Evolutionary conservation across 305 asterid species (phyloP), one percentile per base, ranked within the genome.

Genomic region (Solanum hybrid): DNA sequence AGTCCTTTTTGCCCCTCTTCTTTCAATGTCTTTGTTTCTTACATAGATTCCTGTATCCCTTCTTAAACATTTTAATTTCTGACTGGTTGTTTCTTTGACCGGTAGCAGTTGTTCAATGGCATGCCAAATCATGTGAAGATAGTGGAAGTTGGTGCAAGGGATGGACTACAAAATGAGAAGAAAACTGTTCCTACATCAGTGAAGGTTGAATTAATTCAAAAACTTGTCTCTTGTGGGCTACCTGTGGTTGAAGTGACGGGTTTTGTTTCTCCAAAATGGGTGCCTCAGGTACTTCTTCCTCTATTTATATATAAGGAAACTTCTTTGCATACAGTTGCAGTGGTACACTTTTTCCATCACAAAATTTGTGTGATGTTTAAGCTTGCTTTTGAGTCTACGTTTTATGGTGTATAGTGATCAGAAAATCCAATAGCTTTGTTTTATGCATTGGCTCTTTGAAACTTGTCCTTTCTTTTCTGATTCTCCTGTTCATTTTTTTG

Each of bases 261-360:
- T 91, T 97, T 97, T 89, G 99, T 97, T 87, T 97, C 99, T 4
- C 99, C 99, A 73, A 96, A 95, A 91, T 96, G 99, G 99, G 99
- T 97, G 35, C 99, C 99, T 82, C 99, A 97, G 99, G 99, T 97
- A 93, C 92, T 80, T 56, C 89, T 88, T 31, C 60, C 64, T 75
- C 88, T 71, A 71, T 71, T 36, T 34, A 36, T 45, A 22, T 19
- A 34, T 1, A 69, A 22, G 86, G 37, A 88, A 90, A 81, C 35
- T 24, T 11, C 42, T 37, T 26, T 56, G 87, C 42, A 7, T 38
- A 38, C 34, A 24, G 31, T 80, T 38, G n/a, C 69, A 0, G 66
- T 12, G 13, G 66, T 24, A 38, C n/a, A 24, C 86, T 26, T 78
- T 78, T 37, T 24, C 66, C 42, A 40, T 80, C n/a, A 38, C 69